Evolutionary conservation across 257 asterid species (phyloP).

Genomic region (Forsythia viridissima): DNA sequence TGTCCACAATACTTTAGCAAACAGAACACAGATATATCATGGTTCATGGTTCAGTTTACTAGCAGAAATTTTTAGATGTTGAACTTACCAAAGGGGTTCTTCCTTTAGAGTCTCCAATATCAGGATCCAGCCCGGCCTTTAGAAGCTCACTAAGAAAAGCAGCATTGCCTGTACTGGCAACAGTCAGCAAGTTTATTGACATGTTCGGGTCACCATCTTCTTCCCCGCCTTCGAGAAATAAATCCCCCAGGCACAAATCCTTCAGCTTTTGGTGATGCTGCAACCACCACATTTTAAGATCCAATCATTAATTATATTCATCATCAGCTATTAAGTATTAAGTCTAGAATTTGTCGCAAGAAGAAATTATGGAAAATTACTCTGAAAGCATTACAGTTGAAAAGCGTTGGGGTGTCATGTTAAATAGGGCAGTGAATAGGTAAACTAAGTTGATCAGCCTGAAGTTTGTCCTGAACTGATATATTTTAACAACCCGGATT

Average conservation of each 20-base stretch:
- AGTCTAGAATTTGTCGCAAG: too few relatives aligned
- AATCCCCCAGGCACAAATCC: constrained; percentile 60
- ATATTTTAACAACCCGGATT: too few relatives aligned
- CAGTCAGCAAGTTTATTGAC: constrained; percentile 73
- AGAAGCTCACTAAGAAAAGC: constrained; percentile 88
- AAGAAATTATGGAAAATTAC: too few relatives aligned
- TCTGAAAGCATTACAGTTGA: too few relatives aligned
- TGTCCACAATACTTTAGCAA: background rate
- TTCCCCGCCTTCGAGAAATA: constrained; percentile 57
- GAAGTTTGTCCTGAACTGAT: too few relatives aligned
- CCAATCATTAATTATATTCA: background rate
- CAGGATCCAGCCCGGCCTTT: constrained; percentile 80
- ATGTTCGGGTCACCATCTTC: constrained; percentile 56
- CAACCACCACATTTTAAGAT: constrained; percentile 13
- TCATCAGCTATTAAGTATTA: background rate
- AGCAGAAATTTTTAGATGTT: background rate
- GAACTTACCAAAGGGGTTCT: constrained; percentile 74
- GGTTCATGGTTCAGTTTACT: background rate
- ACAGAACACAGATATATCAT: background rate
- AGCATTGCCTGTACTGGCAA: constrained; percentile 85
- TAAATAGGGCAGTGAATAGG: too few relatives aligned
- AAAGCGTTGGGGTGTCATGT: too few relatives aligned
- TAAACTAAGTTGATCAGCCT: too few relatives aligned
- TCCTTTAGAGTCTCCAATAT: constrained; percentile 77
- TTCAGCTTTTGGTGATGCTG: constrained; percentile 83